A percentile compares a stretch with the other conserved stretches of the same genome.
phyloP scores from a whole-genome alignment of 2,329 filamentous ascomycete genomes.

The Claviceps pazoutovae region DNA sequence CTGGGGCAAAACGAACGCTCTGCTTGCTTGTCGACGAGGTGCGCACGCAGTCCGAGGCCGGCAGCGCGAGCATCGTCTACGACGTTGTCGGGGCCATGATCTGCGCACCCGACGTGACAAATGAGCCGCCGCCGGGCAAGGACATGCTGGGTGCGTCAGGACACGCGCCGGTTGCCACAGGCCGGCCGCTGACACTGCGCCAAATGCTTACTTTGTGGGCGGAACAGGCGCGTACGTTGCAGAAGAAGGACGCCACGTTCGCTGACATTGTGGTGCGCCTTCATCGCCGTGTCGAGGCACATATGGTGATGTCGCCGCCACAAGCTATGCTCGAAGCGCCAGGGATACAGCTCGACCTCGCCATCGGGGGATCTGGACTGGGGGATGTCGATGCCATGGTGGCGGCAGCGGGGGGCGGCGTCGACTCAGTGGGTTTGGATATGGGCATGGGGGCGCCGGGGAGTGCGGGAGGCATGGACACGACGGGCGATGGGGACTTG shows the following conservation, averaged over 20 bases:
- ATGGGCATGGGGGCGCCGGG: constrained; percentile 26
- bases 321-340: constrained; percentile 28
- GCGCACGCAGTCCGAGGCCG: constrained; percentile 43
- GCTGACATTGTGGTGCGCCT: constrained; percentile 51
- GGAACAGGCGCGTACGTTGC: constrained; percentile 41
- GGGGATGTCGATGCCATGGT: constrained; percentile 30
- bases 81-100: constrained; percentile 57
- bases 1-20: constrained; percentile 49
- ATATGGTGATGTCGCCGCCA: constrained; percentile 34
- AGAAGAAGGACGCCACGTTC: constrained; percentile 39
- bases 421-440: constrained; percentile 32
- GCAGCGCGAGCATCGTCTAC: constrained; percentile 46
- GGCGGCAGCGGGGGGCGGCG: constrained; percentile 27
- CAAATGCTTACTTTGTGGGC: constrained; percentile 45
- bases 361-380: constrained; percentile 23
- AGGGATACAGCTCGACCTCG: constrained; percentile 27
- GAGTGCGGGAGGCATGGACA: constrained; percentile 17
- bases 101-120: constrained; percentile 48
- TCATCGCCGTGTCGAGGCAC: constrained; percentile 50
- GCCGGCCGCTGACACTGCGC: constrained; percentile 41
- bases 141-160: constrained; percentile 21
- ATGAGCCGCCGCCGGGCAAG: constrained; percentile 21
- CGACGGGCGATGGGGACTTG: constrained; percentile 23
- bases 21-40: constrained; percentile 53
- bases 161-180: constrained; percentile 22